These are phyloP conservation scores for Euptelea pleiosperma DNA, from an alignment of 164 flowering plant genomes.

Conservation along the genomic window DNA sequence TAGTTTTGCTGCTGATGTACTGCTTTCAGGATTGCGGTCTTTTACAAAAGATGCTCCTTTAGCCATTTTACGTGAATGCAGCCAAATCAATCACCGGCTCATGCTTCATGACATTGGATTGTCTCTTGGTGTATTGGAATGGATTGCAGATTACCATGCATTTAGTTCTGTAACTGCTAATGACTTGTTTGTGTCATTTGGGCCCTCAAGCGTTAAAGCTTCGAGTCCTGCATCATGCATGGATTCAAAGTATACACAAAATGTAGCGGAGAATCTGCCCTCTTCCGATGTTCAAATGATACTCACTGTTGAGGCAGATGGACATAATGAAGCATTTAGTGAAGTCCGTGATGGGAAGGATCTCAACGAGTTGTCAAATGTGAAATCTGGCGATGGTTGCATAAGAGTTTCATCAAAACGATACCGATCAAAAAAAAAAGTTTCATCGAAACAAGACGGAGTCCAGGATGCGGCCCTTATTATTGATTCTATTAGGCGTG, in stretches of 20 bases:
- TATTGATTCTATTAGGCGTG: conserved; percentile 79
- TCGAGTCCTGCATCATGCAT: conserved; percentile 16
- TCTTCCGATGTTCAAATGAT: conserved; percentile 12
- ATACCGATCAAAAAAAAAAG: too few species aligned
- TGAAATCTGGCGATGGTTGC: conserved; percentile 9
- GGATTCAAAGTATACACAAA: conserved; percentile 1
- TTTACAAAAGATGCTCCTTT: conserved; percentile 54
- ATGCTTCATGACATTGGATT: conserved; percentile 95
- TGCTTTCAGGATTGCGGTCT: conserved; percentile 61
- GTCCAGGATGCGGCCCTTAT: conserved; percentile 41
- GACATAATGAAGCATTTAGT: conserved; percentile 9
- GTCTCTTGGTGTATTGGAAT: conserved; percentile 72
- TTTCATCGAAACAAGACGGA: conserved; percentile 12
- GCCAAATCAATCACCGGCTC: conserved; percentile 43
- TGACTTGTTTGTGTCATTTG: conserved; percentile 18
- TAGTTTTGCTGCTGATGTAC: conserved; percentile 64
- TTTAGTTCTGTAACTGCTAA: conserved; percentile 31
- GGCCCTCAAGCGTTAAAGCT: conserved; percentile 13
- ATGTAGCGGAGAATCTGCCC: conserved; percentile 8
- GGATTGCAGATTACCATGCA: conserved; percentile 66
- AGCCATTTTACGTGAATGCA: conserved; percentile 60
- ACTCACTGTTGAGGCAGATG: conserved; percentile 16
- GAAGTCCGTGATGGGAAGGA: conserved; percentile 9
- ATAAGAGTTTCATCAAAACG: conserved; percentile 6
- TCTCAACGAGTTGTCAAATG: conserved; percentile 17